Conservation (phyloP, 2,329 filamentous ascomycete genomes). For the Scytalidium lignicola region DNA sequence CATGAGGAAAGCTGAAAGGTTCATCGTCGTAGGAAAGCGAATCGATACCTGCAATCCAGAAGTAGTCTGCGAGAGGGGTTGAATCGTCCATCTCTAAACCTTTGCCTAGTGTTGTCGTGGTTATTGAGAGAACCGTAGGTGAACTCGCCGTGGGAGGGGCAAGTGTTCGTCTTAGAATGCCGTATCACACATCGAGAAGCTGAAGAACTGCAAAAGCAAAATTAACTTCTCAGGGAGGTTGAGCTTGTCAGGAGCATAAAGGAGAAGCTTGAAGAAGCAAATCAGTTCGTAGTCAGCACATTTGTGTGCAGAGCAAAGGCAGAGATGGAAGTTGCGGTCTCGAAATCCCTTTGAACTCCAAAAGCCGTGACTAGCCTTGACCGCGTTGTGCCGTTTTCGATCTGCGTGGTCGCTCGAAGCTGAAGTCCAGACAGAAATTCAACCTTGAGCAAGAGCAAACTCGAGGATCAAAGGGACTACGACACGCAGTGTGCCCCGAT, state of each 20-base stretch:
- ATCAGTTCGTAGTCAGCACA: background rate
- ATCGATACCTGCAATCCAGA: constrained; percentile 70
- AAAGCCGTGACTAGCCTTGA: background rate
- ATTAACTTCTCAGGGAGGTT: background rate
- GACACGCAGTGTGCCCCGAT: background rate
- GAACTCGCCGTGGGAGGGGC: background rate
- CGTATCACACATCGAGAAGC: background rate
- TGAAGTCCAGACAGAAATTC: too few relatives aligned
- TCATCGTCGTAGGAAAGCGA: constrained; percentile 59
- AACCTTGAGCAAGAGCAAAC: too few relatives aligned
- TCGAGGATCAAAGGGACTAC: background rate
- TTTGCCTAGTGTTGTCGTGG: background rate
- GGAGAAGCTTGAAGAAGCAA: background rate
- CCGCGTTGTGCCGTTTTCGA: too few relatives aligned
- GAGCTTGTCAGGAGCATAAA: background rate
- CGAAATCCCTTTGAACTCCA: background rate
- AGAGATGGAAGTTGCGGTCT: background rate
- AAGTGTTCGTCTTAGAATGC: background rate
- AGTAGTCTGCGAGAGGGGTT: constrained; percentile 66
- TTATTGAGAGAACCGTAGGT: background rate
- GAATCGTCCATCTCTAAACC: constrained; percentile 29
- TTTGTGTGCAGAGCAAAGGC: background rate
- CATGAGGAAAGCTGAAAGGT: constrained; percentile 30
- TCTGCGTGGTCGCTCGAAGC: too few relatives aligned
- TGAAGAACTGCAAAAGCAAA: background rate